Evolutionary conservation across 2,329 filamentous ascomycete species (phyloP), one percentile per base, ranked within the genome.

Genomic region (Stachybotrys chartarum): DNA sequence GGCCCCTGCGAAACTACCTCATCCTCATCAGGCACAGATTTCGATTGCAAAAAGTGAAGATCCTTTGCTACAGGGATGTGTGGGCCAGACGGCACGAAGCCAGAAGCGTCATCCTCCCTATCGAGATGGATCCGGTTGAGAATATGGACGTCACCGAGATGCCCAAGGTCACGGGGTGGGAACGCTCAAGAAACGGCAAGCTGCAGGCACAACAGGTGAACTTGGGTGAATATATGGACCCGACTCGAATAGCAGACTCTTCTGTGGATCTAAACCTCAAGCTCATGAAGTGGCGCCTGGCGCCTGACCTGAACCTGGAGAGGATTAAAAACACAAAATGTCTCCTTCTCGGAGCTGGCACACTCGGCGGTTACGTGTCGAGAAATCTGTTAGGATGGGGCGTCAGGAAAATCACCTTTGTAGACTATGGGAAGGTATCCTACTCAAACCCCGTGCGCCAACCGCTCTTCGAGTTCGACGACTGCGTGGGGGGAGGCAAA

Each of bases 221-320:
- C 64, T 78, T 99, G 8, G 88, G 88, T 18, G 91, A 94, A 64
- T 96, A 96, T 64, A 93, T 99, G 88, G 92, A 99, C 66, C 93
- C 94, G 7, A 78, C 81, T 39, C 86, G 86, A 65, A 78, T 97
- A 17, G 94, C 94, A 24, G 92, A 97, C 67, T 91, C 96, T 68
- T 91, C 92, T 1, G 93, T 97, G 10, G 94, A 99, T 66, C 80
- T 99, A 56, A 99, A 99, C 66, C 78, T 97, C 57, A 97, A 97
- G 73, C 80, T 99, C 56, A 99, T 99, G 86, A 99, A 97, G 74
- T 99, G 94, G 94, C 86, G 94, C 45, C 91, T 99, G 64, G 90
- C 91, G 7, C 94, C 94, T 0, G 86, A 86, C 52, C 81, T 99
- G 46, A 82, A 97, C 67, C 82, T 99, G 10, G 91, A 97, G 32